These are phyloP conservation scores for Aphanomyces euteiches DNA, from an alignment of 352 stramenopile genomes.

Conservation along the genomic window DNA sequence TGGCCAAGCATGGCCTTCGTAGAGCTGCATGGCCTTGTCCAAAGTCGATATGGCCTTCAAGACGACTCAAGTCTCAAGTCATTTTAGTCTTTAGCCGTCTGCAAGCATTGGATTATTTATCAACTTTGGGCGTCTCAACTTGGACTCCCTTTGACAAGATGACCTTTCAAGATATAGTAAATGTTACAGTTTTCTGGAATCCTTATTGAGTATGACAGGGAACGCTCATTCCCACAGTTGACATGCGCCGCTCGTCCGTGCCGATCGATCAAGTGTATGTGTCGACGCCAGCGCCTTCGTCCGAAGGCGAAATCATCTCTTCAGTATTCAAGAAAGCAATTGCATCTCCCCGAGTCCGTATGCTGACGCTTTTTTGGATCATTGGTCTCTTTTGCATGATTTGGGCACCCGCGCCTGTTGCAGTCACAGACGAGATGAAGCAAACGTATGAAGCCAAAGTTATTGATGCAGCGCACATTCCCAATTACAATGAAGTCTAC, in stretches of 20 bases:
- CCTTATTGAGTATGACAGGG: not conserved
- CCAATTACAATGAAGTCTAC: conserved; percentile 71
- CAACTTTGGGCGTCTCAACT: too few species aligned
- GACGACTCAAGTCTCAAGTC: too few species aligned
- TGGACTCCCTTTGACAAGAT: too few species aligned
- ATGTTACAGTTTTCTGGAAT: conserved; percentile 7
- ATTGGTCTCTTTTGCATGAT: conserved; percentile 85
- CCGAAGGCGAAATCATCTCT: conserved; percentile 53
- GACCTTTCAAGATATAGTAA: not conserved
- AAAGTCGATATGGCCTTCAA: too few species aligned
- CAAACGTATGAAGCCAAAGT: conserved; percentile 71
- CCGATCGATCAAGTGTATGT: conserved; percentile 11
- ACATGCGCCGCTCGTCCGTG: not conserved
- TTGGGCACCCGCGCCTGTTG: conserved; percentile 50
- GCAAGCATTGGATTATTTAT: too few species aligned
- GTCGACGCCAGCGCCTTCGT: not conserved
- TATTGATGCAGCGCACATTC: conserved; percentile 68
- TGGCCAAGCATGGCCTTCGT: too few species aligned
- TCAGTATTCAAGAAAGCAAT: conserved; percentile 47
- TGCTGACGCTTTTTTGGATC: conserved; percentile 60
- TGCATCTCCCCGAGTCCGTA: conserved; percentile 59
- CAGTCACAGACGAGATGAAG: conserved; percentile 69
- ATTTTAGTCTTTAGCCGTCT: too few species aligned
- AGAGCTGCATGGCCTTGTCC: too few species aligned
- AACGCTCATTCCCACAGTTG: not conserved